Percentiles rank a stretch among this genome's conserved stretches.
These are phyloP conservation scores for Adansonia madagascariensis DNA, from an alignment of 441 rosid genomes.

Conservation along the genomic window DNA sequence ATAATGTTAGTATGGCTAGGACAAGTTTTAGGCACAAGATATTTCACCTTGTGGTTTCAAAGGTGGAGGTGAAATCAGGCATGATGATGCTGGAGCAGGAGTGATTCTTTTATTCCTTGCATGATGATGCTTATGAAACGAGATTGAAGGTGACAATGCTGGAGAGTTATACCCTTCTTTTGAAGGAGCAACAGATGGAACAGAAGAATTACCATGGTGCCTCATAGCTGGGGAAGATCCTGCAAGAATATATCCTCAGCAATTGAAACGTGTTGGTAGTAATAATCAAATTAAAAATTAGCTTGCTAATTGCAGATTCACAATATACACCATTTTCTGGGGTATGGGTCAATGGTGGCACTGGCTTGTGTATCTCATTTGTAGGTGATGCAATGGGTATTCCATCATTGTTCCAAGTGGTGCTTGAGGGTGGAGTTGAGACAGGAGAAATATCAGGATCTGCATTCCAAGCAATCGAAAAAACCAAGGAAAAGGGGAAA, in stretches of 20 bases:
- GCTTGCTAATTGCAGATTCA: slow-evolving; percentile 26
- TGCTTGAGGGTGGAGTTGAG: slow-evolving; percentile 47
- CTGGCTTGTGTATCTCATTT: slow-evolving; percentile 43
- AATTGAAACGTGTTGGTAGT: slow-evolving; percentile 4
- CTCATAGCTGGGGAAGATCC: slow-evolving; percentile 46
- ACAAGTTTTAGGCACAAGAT: slow-evolving; percentile 28
- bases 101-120: slow-evolving; percentile 38
- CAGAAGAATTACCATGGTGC: slow-evolving; percentile 36
- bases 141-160: slow-evolving; percentile 49
- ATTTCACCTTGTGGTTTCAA: slow-evolving; percentile 52
- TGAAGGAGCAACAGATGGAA: slow-evolving; percentile 46
- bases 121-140: slow-evolving; percentile 45
- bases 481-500: slow-evolving; percentile 14
- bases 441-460: slow-evolving; percentile 49
- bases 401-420: slow-evolving; percentile 37
- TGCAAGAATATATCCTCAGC: slow-evolving; percentile 21
- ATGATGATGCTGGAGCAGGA: slow-evolving; percentile 46
- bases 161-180: slow-evolving; percentile 34
- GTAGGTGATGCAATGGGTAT: slow-evolving; percentile 64
- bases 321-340: slow-evolving; percentile 52
- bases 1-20: neutral
- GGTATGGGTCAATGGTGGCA: slow-evolving; percentile 47
- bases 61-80: slow-evolving; percentile 51
- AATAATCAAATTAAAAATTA: slow-evolving; percentile 16
- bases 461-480: slow-evolving; percentile 39